Conservation (phyloP, 2,329 filamentous ascomycete species). For the Fusarium lyarnte region DNA sequence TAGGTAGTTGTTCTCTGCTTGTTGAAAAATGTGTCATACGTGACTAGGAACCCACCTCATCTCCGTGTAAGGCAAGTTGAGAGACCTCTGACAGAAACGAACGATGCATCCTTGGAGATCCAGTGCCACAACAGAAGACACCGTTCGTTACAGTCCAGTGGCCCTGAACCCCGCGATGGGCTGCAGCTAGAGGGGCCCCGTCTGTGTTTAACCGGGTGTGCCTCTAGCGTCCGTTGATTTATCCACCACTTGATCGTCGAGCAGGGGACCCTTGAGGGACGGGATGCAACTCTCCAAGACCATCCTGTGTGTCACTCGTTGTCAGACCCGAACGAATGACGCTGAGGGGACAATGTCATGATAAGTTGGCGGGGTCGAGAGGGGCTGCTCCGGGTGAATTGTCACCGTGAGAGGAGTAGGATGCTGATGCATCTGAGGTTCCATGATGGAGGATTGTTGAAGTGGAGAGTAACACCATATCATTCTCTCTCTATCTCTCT, state of each 20-base stretch:
- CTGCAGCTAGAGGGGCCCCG: background rate
- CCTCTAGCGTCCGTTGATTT: constrained; percentile 12
- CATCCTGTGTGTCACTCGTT: constrained; percentile 1
- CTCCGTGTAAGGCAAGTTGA: constrained; percentile 7
- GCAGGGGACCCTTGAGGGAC: constrained; percentile 3
- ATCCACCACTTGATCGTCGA: constrained; percentile 29
- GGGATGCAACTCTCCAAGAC: constrained; percentile 18
- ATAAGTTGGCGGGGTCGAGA: constrained; percentile 36
- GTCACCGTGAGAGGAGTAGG: background rate
- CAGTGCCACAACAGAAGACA: background rate
- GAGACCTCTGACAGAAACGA: background rate
- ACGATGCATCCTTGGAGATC: background rate
- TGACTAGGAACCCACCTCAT: background rate
- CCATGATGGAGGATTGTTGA: constrained; percentile 19
- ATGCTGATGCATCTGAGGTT: constrained; percentile 13
- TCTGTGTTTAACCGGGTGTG: constrained; percentile 36
- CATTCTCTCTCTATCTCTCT: background rate
- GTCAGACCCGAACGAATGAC: constrained; percentile 32
- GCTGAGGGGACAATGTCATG: constrained; percentile 26
- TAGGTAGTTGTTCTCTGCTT: background rate
- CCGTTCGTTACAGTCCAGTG: constrained; percentile 1
- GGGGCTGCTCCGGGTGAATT: constrained; percentile 40
- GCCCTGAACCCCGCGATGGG: constrained; percentile 19
- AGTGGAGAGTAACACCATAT: constrained; percentile 26
- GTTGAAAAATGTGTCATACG: background rate